Evolutionary conservation across 345 rosid genomes (phyloP).

Genomic region (Erodium maritimum): DNA sequence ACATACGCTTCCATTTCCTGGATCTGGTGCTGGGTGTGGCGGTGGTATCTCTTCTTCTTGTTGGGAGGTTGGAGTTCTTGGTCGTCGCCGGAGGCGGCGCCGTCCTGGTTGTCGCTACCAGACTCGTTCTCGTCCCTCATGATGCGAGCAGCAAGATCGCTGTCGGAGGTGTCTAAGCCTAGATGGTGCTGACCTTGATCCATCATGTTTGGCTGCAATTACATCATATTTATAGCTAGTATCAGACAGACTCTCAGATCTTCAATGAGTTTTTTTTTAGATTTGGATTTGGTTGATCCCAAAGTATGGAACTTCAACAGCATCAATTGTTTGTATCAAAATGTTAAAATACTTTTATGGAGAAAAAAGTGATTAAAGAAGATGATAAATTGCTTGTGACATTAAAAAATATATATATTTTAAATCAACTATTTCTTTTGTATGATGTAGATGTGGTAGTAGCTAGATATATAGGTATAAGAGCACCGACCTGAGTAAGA

Average conservation of each 20-base stretch:
- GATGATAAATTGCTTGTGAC: no score
- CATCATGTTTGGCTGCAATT: conserved; percentile 43
- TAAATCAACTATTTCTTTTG: no score
- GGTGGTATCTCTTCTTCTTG: conserved; percentile 88
- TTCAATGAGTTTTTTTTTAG: no score
- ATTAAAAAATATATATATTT: no score
- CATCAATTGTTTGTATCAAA: no score
- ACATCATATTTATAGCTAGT: background rate
- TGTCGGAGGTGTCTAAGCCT: conserved; percentile 41
- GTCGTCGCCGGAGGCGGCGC: conserved; percentile 62
- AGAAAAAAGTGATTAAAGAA: no score
- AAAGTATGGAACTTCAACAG: no score
- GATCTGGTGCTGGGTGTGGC: conserved; percentile 97
- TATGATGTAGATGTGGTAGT: background rate
- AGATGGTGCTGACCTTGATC: conserved; percentile 37
- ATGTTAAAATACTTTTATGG: no score
- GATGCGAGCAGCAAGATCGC: conserved; percentile 27
- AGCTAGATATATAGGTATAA: background rate
- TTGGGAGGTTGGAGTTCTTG: conserved; percentile 59
- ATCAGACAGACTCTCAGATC: background rate
- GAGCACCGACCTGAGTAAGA: conserved; percentile 38
- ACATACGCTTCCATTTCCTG: conserved; percentile 96
- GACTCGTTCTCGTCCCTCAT: conserved; percentile 72
- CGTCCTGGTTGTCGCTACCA: conserved; percentile 88
- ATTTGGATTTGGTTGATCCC: no score